These are phyloP conservation scores for Gracilariopsis chorda DNA, from an alignment of 23 red algal genomes.

Conservation along the genomic window DNA sequence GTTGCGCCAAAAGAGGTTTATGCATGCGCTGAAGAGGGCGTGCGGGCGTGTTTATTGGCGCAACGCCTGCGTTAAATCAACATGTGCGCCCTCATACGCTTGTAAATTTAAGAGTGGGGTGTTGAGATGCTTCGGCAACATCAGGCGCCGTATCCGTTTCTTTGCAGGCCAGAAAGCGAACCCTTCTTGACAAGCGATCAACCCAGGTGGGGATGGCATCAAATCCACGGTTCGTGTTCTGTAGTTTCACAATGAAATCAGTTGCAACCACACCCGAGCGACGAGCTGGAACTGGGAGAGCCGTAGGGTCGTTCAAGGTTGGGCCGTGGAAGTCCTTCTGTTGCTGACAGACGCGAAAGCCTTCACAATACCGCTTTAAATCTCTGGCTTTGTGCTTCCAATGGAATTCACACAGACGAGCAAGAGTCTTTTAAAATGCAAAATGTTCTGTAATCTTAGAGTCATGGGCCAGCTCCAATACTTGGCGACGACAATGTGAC, in stretches of 20 bases:
- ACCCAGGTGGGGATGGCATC: background rate
- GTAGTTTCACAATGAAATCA: background rate
- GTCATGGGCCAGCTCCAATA: background rate
- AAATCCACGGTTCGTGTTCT: background rate
- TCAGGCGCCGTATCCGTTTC: background rate
- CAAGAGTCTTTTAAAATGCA: background rate
- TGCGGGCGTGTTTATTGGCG: too few species aligned
- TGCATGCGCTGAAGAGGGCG: too few species aligned
- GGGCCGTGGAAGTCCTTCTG: background rate
- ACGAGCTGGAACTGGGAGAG: background rate
- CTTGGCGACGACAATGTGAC: background rate
- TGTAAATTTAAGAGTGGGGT: too few species aligned
- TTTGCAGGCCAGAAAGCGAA: background rate
- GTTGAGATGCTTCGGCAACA: background rate
- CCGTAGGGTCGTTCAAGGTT: background rate
- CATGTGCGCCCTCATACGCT: too few species aligned
- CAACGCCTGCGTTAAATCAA: too few species aligned
- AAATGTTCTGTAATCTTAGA: background rate
- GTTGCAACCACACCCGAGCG: background rate
- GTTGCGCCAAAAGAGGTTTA: too few species aligned
- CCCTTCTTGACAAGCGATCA: background rate
- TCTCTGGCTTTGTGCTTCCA: background rate
- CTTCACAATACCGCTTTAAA: background rate
- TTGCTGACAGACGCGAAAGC: background rate
- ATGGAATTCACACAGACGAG: background rate